These are phyloP conservation scores for Verticillium alfalfae DNA, from an alignment of 2,329 filamentous ascomycete genomes.

Conservation along the genomic window DNA sequence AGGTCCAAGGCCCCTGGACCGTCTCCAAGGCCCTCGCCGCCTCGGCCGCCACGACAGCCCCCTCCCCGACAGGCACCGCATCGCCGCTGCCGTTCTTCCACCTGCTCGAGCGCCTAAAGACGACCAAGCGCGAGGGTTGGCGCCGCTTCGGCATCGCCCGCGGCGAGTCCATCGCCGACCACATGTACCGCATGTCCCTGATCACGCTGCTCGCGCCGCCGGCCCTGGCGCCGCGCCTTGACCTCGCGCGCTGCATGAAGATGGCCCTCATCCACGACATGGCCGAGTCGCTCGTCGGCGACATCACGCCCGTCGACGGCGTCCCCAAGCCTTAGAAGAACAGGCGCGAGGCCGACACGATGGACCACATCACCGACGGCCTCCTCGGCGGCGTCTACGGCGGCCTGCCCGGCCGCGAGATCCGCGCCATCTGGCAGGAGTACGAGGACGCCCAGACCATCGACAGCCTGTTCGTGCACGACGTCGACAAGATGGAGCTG, in stretches of 20 bases:
- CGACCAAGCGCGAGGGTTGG: conserved; percentile 95
- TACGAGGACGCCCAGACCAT: conserved; percentile 84
- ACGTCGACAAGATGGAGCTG: conserved; percentile 95
- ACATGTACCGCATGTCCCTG: conserved; percentile 99
- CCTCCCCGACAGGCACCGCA: conserved; percentile 15
- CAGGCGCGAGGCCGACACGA: conserved; percentile 78
- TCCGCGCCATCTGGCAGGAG: conserved; percentile 83
- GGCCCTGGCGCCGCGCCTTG: conserved; percentile 62
- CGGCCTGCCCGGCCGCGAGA: conserved; percentile 62
- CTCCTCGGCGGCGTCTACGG: conserved; percentile 71
- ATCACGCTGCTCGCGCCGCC: conserved; percentile 89
- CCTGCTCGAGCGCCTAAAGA: conserved; percentile 89
- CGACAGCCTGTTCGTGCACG: conserved; percentile 87
- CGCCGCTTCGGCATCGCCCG: conserved; percentile 74
- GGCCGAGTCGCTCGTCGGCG: conserved; percentile 90
- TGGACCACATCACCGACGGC: conserved; percentile 78
- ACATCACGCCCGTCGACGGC: conserved; percentile 90
- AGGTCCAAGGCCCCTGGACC: conserved; percentile 16
- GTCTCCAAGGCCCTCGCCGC: conserved; percentile 14
- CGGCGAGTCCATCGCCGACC: conserved; percentile 90
- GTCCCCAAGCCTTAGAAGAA: conserved; percentile 84
- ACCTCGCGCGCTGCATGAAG: conserved; percentile 79
- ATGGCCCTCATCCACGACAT: conserved; percentile 98
- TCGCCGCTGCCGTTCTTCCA: conserved; percentile 93
- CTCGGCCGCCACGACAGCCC: not conserved